Evolutionary conservation across 495 filamentous ascomycete species (phyloP).

Genomic region (Astrothelium macrocarpum): DNA sequence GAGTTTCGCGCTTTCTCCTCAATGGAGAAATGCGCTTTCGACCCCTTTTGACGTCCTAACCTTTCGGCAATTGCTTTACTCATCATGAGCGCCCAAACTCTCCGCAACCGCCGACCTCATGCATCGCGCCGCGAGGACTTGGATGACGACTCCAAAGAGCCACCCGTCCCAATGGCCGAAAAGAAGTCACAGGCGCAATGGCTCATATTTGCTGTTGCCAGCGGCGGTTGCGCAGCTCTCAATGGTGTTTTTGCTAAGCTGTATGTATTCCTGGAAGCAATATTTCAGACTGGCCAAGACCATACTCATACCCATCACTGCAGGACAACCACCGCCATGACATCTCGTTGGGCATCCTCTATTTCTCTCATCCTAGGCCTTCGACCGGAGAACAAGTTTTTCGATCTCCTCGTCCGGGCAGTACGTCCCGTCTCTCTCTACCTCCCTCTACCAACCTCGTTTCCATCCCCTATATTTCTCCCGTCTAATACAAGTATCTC

Average conservation of each 20-base stretch:
- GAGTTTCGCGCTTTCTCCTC: background rate
- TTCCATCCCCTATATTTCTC: background rate
- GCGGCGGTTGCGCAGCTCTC: constrained; percentile 81
- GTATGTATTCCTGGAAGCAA: constrained; percentile 39
- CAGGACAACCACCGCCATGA: constrained; percentile 80
- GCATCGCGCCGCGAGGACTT: background rate
- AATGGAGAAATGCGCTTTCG: background rate
- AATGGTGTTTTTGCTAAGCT: constrained; percentile 97
- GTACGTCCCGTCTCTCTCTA: constrained; percentile 43
- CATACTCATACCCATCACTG: constrained; percentile 7
- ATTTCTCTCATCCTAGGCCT: constrained; percentile 56
- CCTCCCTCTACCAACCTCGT: background rate
- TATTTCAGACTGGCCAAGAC: background rate
- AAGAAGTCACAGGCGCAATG: constrained; percentile 36
- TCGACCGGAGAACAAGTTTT: constrained; percentile 37
- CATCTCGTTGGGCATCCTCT: constrained; percentile 53
- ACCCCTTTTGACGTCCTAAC: background rate
- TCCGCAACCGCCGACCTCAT: constrained; percentile 1
- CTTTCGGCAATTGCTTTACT: background rate
- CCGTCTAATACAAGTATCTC: background rate
- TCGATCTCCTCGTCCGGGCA: constrained; percentile 58
- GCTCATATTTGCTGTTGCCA: constrained; percentile 73
- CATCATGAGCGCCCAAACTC: background rate
- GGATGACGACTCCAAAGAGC: background rate
- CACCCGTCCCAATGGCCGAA: background rate